Percentiles rank a stretch among this genome's conserved stretches.
These are phyloP conservation scores for Chrysosphaeria jannelii DNA, from an alignment of 2,329 filamentous ascomycete species.

Conservation along the genomic window DNA sequence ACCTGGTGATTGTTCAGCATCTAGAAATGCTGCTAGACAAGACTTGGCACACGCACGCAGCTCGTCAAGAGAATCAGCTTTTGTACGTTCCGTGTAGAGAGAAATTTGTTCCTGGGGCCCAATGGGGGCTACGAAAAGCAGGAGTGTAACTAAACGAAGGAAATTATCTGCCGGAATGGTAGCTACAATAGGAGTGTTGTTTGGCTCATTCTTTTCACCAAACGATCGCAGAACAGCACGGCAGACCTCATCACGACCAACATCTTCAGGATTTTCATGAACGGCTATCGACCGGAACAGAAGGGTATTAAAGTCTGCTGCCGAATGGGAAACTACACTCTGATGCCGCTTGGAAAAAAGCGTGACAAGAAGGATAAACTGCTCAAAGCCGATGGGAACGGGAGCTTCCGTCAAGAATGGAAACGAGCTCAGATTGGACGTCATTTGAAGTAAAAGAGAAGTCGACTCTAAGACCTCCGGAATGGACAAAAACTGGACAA, in stretches of 20 bases:
- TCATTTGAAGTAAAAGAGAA: conserved; percentile 39
- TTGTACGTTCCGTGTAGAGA: conserved; percentile 30
- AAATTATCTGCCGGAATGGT: conserved; percentile 45
- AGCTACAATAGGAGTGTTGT: conserved; percentile 5
- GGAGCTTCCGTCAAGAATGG: conserved; percentile 43
- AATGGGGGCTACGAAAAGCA: conserved; percentile 35
- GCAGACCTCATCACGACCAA: neutral
- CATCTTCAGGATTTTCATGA: conserved; percentile 16
- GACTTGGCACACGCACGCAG: conserved; percentile 29
- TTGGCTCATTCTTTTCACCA: conserved; percentile 19
- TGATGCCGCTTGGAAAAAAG: conserved; percentile 42
- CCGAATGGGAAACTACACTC: conserved; percentile 26
- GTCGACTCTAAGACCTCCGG: conserved; percentile 38
- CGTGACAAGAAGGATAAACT: conserved; percentile 40
- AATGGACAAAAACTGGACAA: conserved; percentile 42
- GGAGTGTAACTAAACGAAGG: conserved; percentile 35
- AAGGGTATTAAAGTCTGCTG: conserved; percentile 27
- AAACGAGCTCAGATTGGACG: conserved; percentile 41
- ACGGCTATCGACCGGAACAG: conserved; percentile 44
- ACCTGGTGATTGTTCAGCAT: conserved; percentile 30
- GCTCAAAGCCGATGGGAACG: conserved; percentile 35
- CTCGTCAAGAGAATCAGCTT: conserved; percentile 22
- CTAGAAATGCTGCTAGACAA: conserved; percentile 33
- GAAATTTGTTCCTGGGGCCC: conserved; percentile 31
- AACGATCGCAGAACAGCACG: conserved; percentile 29